Conservation (phyloP, 306 rosid genomes). For the Acacia acuminata region DNA sequence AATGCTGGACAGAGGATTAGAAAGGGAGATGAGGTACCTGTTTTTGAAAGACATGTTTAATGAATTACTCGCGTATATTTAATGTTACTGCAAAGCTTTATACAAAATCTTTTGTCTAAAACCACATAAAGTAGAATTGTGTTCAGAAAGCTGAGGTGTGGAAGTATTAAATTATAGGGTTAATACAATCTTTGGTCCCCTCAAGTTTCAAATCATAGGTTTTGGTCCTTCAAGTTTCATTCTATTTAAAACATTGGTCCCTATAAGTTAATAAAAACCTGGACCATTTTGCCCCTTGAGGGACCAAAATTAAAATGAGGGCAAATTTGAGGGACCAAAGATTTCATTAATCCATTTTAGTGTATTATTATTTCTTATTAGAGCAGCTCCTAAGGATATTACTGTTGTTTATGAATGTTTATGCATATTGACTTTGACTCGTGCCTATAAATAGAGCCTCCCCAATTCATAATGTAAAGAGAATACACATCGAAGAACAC, state of each 20-base stretch:
- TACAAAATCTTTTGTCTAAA: not conserved
- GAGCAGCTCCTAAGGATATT: not conserved
- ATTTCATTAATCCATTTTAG: too few species aligned
- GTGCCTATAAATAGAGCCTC: not conserved
- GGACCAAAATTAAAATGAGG: too few species aligned
- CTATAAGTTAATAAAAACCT: too few species aligned
- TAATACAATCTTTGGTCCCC: too few species aligned
- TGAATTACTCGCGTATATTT: slow-evolving; percentile 7
- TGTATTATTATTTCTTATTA: not conserved
- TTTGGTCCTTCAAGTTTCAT: too few species aligned
- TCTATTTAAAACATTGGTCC: too few species aligned
- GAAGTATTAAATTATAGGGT: not conserved
- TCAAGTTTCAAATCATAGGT: too few species aligned
- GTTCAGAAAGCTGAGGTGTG: not conserved
- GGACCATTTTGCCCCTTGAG: too few species aligned
- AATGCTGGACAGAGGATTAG: slow-evolving; percentile 84
- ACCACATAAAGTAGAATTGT: not conserved
- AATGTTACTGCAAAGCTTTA: not conserved
- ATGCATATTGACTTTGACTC: not conserved
- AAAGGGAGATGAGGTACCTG: slow-evolving; percentile 87
- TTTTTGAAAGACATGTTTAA: slow-evolving; percentile 16
- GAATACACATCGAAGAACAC: not conserved
- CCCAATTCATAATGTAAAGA: not conserved
- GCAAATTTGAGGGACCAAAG: too few species aligned
- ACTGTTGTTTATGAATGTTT: not conserved